Evolutionary conservation across 495 filamentous ascomycete species (phyloP), one percentile per base, ranked within the genome.

Genomic region (Trichoderma virens): DNA sequence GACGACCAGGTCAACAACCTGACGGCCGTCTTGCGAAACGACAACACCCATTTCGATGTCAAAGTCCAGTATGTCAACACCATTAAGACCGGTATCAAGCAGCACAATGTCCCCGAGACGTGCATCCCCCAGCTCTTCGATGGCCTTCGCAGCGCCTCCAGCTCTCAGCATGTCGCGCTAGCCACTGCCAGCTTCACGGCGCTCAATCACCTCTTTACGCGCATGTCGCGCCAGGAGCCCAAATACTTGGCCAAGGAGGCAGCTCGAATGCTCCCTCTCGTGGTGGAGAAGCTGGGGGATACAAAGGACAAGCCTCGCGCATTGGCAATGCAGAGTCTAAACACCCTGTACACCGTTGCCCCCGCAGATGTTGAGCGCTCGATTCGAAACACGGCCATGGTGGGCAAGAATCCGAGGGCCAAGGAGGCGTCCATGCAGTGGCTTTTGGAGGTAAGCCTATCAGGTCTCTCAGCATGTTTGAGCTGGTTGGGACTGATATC

Each of bases 201-300:
- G 1, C 80, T 97, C 38, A 88, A 88, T 62, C 92, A 97, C 73
- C 80, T 96, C 66, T 78, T 93, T 64, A 92, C 92, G 75, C 86
- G 93, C 30, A 77, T 98, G 60, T 80, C 83, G 59, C 85, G 92
- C 41, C 93, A 98, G 75, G 89, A 94, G 34, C 85, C 89, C 39
- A 85, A 87, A 59, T 80, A 82, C 67, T 74, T 90, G 59, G 72
- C 86, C n/a, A 83, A 85, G 41, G 79, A 86, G 65, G 87, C 88
- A 20, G 81, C 80, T 4, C 80, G 84, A 51, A 85, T 83, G 30
- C 78, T 96, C 51, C 87, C 91, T 2, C 71, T 90, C 30, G 80
- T 97, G 45, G 75, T 92, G 59, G 93, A 98, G 47, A 89, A 92
- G 67, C 83, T 98, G 59, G 92, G 92, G 27, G 93, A 98, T 71